phyloP scores from a whole-genome alignment of 2,329 filamentous ascomycete genomes.

The Epichloe gansuensis region DNA sequence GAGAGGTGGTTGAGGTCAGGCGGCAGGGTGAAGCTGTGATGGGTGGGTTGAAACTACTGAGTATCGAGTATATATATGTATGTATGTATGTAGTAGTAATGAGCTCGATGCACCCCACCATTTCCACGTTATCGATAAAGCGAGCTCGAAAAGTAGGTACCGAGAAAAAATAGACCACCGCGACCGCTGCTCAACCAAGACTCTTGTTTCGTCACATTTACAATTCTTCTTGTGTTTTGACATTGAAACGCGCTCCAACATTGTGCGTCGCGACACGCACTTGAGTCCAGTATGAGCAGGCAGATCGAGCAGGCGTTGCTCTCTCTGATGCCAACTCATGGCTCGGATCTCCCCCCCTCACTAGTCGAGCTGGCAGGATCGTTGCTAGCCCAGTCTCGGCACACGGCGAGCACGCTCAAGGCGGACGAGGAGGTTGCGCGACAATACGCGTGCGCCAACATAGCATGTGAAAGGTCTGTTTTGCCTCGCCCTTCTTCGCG shows the following conservation, averaged over 20 bases:
- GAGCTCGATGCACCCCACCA: too few relatives aligned
- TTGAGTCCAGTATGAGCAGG: conserved; percentile 46
- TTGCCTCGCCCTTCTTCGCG: not conserved
- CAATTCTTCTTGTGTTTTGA: too few relatives aligned
- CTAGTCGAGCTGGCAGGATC: conserved; percentile 60
- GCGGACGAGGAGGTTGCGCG: conserved; percentile 80
- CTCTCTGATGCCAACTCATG: conserved; percentile 62
- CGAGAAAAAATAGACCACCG: too few relatives aligned
- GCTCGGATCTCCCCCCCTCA: conserved; percentile 51
- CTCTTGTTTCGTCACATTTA: too few relatives aligned
- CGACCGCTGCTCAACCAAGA: too few relatives aligned
- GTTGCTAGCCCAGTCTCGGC: conserved; percentile 67
- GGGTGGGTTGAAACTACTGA: not conserved
- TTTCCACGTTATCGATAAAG: too few relatives aligned
- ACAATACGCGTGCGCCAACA: conserved; percentile 70
- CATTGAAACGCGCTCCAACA: too few relatives aligned
- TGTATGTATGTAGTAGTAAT: too few relatives aligned
- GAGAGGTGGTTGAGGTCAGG: not conserved
- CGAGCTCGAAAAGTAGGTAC: too few relatives aligned
- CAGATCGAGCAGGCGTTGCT: conserved; percentile 60
- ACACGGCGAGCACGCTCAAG: conserved; percentile 64
- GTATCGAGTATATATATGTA: too few relatives aligned
- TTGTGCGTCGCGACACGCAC: not conserved
- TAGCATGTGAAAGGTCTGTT: conserved; percentile 70
- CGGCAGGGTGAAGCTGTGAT: not conserved